Evolutionary conservation across 257 asterid genomes (phyloP).

Genomic region (Verbena officinalis): DNA sequence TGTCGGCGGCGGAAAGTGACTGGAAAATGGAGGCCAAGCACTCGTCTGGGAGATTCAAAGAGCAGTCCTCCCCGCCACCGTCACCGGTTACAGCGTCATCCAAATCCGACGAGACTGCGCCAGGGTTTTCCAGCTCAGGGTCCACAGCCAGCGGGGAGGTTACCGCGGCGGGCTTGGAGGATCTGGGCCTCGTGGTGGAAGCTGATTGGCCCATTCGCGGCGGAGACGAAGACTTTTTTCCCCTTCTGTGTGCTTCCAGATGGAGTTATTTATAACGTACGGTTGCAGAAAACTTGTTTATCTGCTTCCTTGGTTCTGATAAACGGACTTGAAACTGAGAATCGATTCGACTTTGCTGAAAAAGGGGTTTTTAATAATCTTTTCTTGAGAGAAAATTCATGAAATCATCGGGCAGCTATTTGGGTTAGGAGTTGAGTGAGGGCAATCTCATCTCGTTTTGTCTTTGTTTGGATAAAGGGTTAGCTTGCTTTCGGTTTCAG

Average conservation of each 20-base stretch:
- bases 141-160: conserved; percentile 1
- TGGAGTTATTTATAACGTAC: not conserved
- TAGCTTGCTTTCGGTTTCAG: not conserved
- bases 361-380: conserved; percentile 4
- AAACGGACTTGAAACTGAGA: conserved; percentile 39
- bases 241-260: not conserved
- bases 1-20: conserved; percentile 56
- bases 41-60: conserved; percentile 60
- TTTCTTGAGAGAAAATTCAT: conserved; percentile 1
- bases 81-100: conserved; percentile 16
- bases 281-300: not conserved
- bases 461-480: conserved; percentile 1
- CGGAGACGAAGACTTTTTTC: not conserved
- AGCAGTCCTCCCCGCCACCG: conserved; percentile 36
- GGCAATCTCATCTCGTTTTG: conserved; percentile 10
- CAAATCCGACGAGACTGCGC: conserved; percentile 13
- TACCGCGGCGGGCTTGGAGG: conserved; percentile 26
- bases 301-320: not conserved
- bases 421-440: conserved; percentile 20
- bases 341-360: conserved; percentile 27
- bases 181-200: conserved; percentile 38
- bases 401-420: not conserved
- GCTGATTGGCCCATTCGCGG: conserved; percentile 67
- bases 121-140: conserved; percentile 20
- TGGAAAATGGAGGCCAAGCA: conserved; percentile 66